phyloP scores from a whole-genome alignment of 352 stramenopile genomes.

The Phytophthora macrochlamydospora region DNA sequence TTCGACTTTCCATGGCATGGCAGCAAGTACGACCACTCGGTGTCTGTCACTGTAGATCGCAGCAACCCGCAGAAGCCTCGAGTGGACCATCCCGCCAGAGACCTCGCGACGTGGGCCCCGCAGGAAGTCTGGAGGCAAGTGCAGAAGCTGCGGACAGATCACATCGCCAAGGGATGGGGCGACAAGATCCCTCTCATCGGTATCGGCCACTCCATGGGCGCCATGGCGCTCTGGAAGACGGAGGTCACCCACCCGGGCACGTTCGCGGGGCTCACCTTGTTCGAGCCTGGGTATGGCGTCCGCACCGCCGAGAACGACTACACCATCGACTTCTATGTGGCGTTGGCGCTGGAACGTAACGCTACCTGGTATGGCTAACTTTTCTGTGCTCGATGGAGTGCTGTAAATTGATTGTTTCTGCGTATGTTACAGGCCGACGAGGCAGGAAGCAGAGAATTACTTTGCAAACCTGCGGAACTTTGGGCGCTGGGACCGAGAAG shows the following conservation, averaged over 20 bases:
- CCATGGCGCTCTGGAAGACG: slow-evolving; percentile 41
- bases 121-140: slow-evolving; percentile 32
- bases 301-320: slow-evolving; percentile 24
- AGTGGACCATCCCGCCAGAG: slow-evolving; percentile 41
- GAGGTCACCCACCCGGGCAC: slow-evolving; percentile 46
- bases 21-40: slow-evolving; percentile 37
- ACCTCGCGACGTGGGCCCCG: slow-evolving; percentile 31
- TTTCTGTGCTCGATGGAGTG: neutral
- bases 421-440: slow-evolving; percentile 17
- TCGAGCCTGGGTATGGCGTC: slow-evolving; percentile 46
- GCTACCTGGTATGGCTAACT: slow-evolving; percentile 20
- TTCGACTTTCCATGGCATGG: slow-evolving; percentile 55
- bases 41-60: slow-evolving; percentile 23
- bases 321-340: slow-evolving; percentile 29
- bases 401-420: neutral
- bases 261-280: slow-evolving; percentile 42
- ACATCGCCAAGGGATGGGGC: slow-evolving; percentile 15
- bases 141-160: slow-evolving; percentile 24
- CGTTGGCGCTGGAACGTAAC: slow-evolving; percentile 29
- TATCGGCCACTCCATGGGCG: slow-evolving; percentile 62
- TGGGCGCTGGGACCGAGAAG: slow-evolving; percentile 36
- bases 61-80: slow-evolving; percentile 34
- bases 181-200: slow-evolving; percentile 43
- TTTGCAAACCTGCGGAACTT: slow-evolving; percentile 40
- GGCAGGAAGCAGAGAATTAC: slow-evolving; percentile 25